Conservation (phyloP, 2,329 filamentous ascomycete species). For the Fusarium xylarioides region DNA sequence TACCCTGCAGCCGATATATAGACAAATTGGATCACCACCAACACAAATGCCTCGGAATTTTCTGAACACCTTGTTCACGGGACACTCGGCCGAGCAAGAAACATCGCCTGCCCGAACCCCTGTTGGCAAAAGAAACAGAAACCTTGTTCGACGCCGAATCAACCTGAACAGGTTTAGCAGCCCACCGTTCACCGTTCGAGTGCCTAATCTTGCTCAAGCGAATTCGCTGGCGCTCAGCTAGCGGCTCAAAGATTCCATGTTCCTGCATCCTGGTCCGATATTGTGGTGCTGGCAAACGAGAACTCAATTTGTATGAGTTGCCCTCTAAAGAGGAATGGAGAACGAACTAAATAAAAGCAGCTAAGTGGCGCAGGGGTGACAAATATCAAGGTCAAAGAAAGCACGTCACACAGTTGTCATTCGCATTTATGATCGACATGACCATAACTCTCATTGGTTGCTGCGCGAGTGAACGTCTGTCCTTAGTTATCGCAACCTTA, state of each 20-base stretch:
- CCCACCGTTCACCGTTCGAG: conserved; percentile 2
- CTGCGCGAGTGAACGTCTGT: background rate
- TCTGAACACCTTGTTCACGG: background rate
- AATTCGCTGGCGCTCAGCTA: background rate
- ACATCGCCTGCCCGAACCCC: background rate
- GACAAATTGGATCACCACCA: background rate
- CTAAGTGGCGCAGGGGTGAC: background rate
- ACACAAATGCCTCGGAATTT: background rate
- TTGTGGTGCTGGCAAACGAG: conserved; percentile 3
- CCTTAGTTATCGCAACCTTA: background rate
- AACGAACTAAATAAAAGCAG: background rate
- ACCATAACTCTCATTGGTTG: background rate
- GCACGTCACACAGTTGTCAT: conserved; percentile 2
- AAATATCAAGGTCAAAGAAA: background rate
- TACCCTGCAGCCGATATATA: background rate
- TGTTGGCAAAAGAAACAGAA: background rate
- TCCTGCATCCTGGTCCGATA: conserved; percentile 32
- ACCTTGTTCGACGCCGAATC: background rate
- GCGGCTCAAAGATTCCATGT: conserved; percentile 18
- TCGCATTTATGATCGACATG: background rate
- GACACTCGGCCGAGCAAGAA: conserved; percentile 16
- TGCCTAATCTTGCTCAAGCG: conserved; percentile 8
- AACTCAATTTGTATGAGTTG: background rate
- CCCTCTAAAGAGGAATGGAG: background rate
- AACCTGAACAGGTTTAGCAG: conserved; percentile 11